phyloP scores from a whole-genome alignment of 805 yeast genomes.

The Lachancea sp. region DNA sequence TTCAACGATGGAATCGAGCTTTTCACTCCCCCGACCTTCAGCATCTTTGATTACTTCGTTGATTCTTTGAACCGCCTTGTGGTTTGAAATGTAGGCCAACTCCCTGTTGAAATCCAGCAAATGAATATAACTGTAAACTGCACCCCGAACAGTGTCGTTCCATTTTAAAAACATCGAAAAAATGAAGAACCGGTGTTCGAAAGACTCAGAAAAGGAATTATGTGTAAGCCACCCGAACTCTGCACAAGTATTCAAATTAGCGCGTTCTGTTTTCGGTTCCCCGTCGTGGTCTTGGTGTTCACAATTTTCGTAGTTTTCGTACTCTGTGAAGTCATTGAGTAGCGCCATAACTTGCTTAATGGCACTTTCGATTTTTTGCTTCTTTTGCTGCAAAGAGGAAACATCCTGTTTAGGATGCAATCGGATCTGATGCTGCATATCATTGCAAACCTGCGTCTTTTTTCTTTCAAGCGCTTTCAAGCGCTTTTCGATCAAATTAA shows the following conservation, averaged over 20 bases:
- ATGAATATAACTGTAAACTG: constrained; percentile 53
- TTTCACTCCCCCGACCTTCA: neutral
- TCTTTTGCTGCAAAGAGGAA: neutral
- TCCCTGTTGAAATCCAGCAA: constrained; percentile 42
- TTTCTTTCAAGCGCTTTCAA: constrained; percentile 33
- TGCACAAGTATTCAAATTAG: constrained; percentile 7
- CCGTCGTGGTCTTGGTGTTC: constrained; percentile 2
- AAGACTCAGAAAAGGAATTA: constrained; percentile 16
- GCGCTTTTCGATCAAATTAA: constrained; percentile 18
- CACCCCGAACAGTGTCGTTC: constrained; percentile 64
- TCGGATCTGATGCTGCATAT: constrained; percentile 37
- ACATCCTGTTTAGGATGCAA: constrained; percentile 18
- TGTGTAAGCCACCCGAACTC: constrained; percentile 19
- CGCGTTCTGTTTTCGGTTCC: constrained; percentile 33
- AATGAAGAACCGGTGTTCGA: constrained; percentile 58
- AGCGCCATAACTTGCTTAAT: constrained; percentile 17
- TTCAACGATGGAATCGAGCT: constrained; percentile 4
- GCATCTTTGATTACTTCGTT: constrained; percentile 41
- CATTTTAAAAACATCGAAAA: constrained; percentile 73
- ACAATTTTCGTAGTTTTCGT: constrained; percentile 4
- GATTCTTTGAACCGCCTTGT: constrained; percentile 44
- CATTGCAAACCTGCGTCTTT: constrained; percentile 26
- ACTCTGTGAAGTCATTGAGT: constrained; percentile 18
- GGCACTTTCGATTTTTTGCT: constrained; percentile 12
- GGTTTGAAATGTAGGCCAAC: constrained; percentile 38